Evolutionary conservation across 495 filamentous ascomycete genomes (phyloP).

Genomic region (Hyaloscypha hepaticicola): DNA sequence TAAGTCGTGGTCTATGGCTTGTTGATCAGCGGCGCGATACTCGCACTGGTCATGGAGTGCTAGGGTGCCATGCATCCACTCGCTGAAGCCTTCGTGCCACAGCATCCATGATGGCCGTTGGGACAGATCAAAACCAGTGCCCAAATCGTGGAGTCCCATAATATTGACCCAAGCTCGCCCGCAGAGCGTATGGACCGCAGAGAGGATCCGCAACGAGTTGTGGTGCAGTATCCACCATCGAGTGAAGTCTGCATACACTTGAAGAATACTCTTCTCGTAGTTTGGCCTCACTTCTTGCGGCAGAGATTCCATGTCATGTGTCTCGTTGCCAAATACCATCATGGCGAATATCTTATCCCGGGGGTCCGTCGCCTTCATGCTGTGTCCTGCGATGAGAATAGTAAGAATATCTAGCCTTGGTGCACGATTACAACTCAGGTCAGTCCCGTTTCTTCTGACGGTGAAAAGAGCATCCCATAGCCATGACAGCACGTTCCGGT

Average conservation of each 20-base stretch:
- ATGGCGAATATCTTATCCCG: slow-evolving; percentile 1
- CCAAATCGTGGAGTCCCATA: not conserved
- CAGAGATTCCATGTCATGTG: not conserved
- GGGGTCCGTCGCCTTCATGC: not conserved
- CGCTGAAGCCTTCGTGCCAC: not conserved
- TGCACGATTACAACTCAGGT: not conserved
- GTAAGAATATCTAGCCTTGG: not conserved
- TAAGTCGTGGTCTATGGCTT: not conserved
- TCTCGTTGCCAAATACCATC: not conserved
- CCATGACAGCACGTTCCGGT: not conserved
- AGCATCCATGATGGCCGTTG: not conserved
- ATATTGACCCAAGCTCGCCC: not conserved
- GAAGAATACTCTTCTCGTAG: not conserved
- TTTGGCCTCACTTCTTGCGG: not conserved
- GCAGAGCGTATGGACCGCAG: not conserved
- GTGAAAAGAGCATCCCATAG: not conserved
- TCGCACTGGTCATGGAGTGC: not conserved
- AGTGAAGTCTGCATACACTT: slow-evolving; percentile 1
- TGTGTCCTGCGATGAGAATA: not conserved
- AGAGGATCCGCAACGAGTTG: not conserved
- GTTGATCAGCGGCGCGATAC: not conserved
- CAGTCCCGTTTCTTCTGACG: not conserved
- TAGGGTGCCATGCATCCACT: not conserved
- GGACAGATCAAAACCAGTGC: not conserved
- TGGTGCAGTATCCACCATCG: not conserved